These are phyloP conservation scores for Cotoneaster glaucophyllus DNA, from an alignment of 306 rosid species.

Conservation along the genomic window DNA sequence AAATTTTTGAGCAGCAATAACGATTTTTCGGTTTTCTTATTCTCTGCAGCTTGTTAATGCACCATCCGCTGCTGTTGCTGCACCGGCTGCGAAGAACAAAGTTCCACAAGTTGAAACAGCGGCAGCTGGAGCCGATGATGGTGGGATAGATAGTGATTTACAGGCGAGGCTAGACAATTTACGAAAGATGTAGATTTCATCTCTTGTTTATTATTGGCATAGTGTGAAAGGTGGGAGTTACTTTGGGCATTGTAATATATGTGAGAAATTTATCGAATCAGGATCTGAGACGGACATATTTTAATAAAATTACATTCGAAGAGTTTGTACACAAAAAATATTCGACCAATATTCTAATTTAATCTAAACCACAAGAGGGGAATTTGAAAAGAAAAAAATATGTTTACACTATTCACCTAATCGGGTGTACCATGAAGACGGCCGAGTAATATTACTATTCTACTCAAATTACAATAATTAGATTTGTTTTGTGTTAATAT, in stretches of 20 bases:
- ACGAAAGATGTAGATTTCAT: conserved; percentile 61
- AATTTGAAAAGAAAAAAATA: background rate
- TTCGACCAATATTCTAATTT: too few species aligned
- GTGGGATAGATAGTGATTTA: conserved; percentile 81
- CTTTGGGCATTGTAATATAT: conserved; percentile 21
- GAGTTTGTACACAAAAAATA: background rate
- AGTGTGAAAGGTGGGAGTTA: conserved; percentile 23
- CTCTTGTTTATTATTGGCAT: conserved; percentile 17
- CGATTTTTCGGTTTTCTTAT: conserved; percentile 16
- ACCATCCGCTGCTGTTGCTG: conserved; percentile 76
- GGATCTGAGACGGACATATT: conserved; percentile 12
- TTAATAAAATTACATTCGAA: conserved; percentile 13
- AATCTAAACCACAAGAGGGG: too few species aligned
- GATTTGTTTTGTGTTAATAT: too few species aligned
- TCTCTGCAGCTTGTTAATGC: conserved; percentile 75
- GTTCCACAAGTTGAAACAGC: conserved; percentile 76
- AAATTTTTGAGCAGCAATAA: background rate
- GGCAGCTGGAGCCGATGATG: conserved; percentile 40
- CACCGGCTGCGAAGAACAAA: conserved; percentile 63
- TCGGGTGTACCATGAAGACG: background rate
- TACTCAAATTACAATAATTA: too few species aligned
- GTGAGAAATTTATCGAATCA: conserved; percentile 26
- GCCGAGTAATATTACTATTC: too few species aligned
- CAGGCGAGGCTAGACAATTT: conserved; percentile 92
- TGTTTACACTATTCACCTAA: background rate